Evolutionary conservation across 306 rosid genomes (phyloP).

Genomic region (Abrus pulchellus): DNA sequence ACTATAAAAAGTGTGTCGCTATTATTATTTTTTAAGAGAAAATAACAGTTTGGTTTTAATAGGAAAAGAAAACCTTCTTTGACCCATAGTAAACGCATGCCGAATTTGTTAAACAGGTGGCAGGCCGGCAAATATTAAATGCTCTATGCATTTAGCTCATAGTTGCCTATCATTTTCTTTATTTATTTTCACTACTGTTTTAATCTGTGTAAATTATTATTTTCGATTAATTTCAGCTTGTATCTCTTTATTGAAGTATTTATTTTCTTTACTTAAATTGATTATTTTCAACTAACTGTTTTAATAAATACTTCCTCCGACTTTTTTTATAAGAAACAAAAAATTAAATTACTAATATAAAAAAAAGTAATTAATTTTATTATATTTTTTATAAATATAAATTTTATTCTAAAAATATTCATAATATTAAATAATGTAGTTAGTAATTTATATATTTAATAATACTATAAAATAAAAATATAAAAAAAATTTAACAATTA

Average conservation of each 20-base stretch:
- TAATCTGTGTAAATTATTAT: neutral
- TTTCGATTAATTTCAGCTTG: neutral
- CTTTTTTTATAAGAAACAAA: no score
- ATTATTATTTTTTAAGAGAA: no score
- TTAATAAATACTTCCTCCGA: neutral
- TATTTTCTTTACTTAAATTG: neutral
- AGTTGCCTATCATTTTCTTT: constrained; percentile 32
- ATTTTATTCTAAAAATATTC: no score
- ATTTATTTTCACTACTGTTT: constrained; percentile 29
- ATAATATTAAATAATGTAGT: no score
- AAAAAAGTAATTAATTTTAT: no score
- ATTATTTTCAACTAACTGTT: neutral
- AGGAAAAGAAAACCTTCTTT: neutral
- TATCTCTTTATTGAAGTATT: neutral
- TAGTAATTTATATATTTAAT: no score
- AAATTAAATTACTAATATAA: no score
- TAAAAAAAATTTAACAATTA: no score
- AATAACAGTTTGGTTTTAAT: no score
- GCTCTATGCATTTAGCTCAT: neutral
- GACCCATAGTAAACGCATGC: neutral
- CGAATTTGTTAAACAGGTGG: neutral
- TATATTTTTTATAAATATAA: no score
- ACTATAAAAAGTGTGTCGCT: no score
- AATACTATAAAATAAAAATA: no score
- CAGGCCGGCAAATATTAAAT: constrained; percentile 39